A percentile compares a stretch with the other conserved stretches of the same genome.
phyloP scores from a whole-genome alignment of 305 asterid species.

The Petunia hybrid region DNA sequence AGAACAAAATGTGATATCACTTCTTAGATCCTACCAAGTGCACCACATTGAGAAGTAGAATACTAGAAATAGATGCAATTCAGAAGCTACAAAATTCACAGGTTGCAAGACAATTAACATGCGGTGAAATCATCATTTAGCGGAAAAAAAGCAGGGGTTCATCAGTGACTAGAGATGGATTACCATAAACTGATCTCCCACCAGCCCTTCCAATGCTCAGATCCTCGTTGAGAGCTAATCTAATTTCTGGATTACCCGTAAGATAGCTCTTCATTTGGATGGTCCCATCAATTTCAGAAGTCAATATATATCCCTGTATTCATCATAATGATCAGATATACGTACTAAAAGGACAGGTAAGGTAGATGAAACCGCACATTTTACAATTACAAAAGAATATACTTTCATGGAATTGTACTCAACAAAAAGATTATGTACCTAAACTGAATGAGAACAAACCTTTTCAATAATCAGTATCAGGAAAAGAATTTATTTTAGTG shows the following conservation, averaged over 20 bases:
- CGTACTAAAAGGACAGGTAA: conserved; percentile 26
- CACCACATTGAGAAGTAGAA: conserved; percentile 16
- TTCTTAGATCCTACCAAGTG: conserved; percentile 23
- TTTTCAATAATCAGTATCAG: not conserved
- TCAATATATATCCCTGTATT: conserved; percentile 92
- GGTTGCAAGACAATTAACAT: conserved; percentile 11
- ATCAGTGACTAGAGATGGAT: conserved; percentile 32
- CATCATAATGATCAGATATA: conserved; percentile 35
- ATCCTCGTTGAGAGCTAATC: conserved; percentile 94
- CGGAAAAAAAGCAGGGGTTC: conserved; percentile 1
- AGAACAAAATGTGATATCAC: conserved; percentile 9
- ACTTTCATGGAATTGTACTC: not conserved
- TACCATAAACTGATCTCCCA: conserved; percentile 80
- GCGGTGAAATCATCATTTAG: not conserved
- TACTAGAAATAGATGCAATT: not conserved
- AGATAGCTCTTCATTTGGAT: conserved; percentile 99
- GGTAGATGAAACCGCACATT: conserved; percentile 4
- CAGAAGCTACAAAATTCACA: conserved; percentile 21
- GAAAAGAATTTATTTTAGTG: not conserved
- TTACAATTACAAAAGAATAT: conserved; percentile 26
- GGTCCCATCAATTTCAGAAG: conserved; percentile 99
- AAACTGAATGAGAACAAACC: not conserved
- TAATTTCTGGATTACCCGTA: conserved; percentile 97
- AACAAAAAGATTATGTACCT: not conserved
- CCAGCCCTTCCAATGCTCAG: conserved; percentile 74